Percentiles rank a stretch among this genome's conserved stretches.
phyloP scores from a whole-genome alignment of 495 filamentous ascomycete genomes.

The Schizothecium vesticola region DNA sequence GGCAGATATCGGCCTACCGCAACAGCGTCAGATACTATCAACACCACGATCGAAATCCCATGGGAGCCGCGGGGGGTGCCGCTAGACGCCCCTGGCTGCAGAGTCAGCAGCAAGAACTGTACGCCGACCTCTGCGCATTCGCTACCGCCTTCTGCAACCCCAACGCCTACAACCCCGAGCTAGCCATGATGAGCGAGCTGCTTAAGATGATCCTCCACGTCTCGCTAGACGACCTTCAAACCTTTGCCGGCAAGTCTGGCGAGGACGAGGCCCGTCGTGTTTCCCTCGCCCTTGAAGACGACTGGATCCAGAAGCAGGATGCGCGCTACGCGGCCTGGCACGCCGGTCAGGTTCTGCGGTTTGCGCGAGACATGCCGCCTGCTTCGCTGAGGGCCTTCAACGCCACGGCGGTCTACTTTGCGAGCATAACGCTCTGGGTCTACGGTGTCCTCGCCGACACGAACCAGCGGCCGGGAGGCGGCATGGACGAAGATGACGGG shows the following conservation, averaged over 20 bases:
- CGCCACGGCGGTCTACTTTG: constrained; percentile 53
- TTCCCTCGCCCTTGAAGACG: constrained; percentile 35
- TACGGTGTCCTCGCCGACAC: constrained; percentile 33
- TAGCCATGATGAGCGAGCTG: constrained; percentile 33
- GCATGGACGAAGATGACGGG: background rate
- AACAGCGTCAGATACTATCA: constrained; percentile 30
- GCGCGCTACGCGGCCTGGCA: constrained; percentile 53
- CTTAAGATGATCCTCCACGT: constrained; percentile 51
- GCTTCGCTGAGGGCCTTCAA: constrained; percentile 45
- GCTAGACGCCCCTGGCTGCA: constrained; percentile 11
- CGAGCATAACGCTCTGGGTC: constrained; percentile 52
- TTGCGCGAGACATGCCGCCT: constrained; percentile 40
- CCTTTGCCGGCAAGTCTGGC: constrained; percentile 52
- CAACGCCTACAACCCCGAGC: constrained; percentile 14
- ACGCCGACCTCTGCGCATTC: constrained; percentile 14
- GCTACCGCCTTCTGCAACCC: constrained; percentile 5
- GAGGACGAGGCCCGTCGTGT: constrained; percentile 49
- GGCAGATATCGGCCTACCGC: constrained; percentile 50
- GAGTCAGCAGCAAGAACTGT: constrained; percentile 17
- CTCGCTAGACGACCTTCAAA: constrained; percentile 55
- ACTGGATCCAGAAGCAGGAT: constrained; percentile 46
- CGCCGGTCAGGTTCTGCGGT: constrained; percentile 52
- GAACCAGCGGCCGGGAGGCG: background rate
- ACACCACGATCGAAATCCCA: constrained; percentile 9
- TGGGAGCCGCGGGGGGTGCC: background rate